Conservation (phyloP, 116 monocot species). For the Phalaenopsis hybrid region DNA sequence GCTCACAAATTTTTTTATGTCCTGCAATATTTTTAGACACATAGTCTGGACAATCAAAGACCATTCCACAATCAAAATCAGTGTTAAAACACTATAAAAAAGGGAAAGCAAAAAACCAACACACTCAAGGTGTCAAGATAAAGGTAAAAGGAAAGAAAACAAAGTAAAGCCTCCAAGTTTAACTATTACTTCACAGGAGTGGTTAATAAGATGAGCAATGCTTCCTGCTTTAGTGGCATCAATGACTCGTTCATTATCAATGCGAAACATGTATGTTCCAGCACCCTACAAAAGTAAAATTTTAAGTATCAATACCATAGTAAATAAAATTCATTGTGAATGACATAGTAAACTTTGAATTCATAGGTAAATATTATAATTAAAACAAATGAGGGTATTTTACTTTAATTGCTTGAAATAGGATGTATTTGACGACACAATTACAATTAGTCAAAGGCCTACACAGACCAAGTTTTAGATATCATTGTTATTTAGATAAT, state of each 20-base stretch:
- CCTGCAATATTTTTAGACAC: too few relatives aligned
- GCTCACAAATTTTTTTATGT: too few relatives aligned
- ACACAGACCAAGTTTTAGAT: not conserved
- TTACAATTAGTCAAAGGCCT: not conserved
- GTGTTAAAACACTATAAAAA: too few relatives aligned
- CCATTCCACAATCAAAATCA: too few relatives aligned
- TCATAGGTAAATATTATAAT: not conserved
- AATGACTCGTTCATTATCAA: constrained; percentile 91
- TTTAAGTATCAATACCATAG: not conserved
- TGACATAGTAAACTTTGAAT: not conserved
- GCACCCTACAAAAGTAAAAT: constrained; percentile 68
- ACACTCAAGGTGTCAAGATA: not conserved
- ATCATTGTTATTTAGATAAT: not conserved
- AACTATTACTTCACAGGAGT: constrained; percentile 88
- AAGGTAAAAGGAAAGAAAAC: not conserved
- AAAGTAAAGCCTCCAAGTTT: not conserved
- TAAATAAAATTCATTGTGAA: not conserved
- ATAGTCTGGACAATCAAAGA: too few relatives aligned
- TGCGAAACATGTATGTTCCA: constrained; percentile 98
- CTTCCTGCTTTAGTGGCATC: constrained; percentile 98
- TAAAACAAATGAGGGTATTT: not conserved
- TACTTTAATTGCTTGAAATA: too few relatives aligned
- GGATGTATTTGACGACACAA: not conserved
- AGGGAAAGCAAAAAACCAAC: too few relatives aligned
- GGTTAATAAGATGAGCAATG: constrained; percentile 96